These are phyloP conservation scores for Ustilago cynodontis DNA, from an alignment of 1,284 basidiomycete genomes.

Conservation along the genomic window DNA sequence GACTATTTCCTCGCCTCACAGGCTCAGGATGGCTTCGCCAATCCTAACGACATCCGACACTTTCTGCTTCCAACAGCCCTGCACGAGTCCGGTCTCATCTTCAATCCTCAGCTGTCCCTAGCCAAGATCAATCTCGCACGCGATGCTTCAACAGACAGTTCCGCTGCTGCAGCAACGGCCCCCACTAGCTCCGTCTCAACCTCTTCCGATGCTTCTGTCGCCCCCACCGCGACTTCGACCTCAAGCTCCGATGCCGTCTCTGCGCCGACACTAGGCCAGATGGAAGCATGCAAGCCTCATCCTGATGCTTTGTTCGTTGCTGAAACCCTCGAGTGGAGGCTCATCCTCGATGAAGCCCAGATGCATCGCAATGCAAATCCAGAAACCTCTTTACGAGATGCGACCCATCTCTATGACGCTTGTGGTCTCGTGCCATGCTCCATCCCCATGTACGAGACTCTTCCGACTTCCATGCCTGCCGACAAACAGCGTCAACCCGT, in stretches of 20 bases:
- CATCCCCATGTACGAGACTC: constrained; percentile 40
- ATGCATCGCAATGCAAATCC: constrained; percentile 10
- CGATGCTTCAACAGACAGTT: neutral
- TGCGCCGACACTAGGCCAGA: constrained; percentile 16
- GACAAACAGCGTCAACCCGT: constrained; percentile 27
- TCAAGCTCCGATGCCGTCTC: neutral
- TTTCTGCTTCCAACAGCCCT: constrained; percentile 38
- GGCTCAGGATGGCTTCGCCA: neutral
- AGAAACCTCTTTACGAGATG: neutral
- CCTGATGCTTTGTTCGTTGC: constrained; percentile 50
- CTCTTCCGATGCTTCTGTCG: neutral
- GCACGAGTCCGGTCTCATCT: constrained; percentile 42
- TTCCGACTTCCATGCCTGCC: constrained; percentile 25
- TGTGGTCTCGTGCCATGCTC: constrained; percentile 28
- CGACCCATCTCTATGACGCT: constrained; percentile 33
- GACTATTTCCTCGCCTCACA: constrained; percentile 7
- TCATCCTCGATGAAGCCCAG: constrained; percentile 32
- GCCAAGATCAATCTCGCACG: constrained; percentile 20
- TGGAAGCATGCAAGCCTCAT: constrained; percentile 43
- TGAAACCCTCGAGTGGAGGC: constrained; percentile 54
- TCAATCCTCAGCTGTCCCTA: constrained; percentile 36
- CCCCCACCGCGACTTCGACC: neutral
- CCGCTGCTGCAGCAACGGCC: neutral
- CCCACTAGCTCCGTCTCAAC: neutral
- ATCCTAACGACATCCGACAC: constrained; percentile 5